A percentile compares a stretch with the other conserved stretches of the same genome.
These are phyloP conservation scores for Stropharia rugosoannulata DNA, from an alignment of 768 basidiomycete genomes.

Conservation along the genomic window DNA sequence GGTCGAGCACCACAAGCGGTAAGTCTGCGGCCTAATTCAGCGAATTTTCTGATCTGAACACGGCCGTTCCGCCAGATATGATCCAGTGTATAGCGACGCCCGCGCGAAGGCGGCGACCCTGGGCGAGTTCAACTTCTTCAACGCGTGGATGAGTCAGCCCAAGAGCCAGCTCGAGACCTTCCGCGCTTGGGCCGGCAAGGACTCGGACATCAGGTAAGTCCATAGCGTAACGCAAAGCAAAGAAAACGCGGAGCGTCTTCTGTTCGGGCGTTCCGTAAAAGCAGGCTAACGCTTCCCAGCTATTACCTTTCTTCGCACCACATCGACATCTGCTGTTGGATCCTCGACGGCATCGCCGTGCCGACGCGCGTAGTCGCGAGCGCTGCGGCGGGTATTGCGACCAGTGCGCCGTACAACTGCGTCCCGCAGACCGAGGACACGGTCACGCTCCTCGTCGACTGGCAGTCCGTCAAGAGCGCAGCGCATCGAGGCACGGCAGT, in stretches of 20 bases:
- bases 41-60: not conserved
- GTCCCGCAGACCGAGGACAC: constrained; percentile 89
- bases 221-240: no score
- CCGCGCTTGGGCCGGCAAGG: constrained; percentile 93
- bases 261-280: not conserved
- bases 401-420: constrained; percentile 85
- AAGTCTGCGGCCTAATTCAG: constrained; percentile 11
- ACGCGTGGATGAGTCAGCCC: constrained; percentile 96
- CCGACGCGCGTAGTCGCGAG: constrained; percentile 89
- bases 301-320: constrained; percentile 97
- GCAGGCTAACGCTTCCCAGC: constrained; percentile 33
- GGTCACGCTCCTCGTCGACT: constrained; percentile 92
- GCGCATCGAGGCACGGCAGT: constrained; percentile 84
- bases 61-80: constrained; percentile 47
- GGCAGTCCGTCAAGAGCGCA: constrained; percentile 77
- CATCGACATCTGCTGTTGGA: constrained; percentile 88
- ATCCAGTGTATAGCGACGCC: constrained; percentile 93
- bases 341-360: constrained; percentile 70
- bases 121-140: constrained; percentile 95
- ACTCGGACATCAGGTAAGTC: constrained; percentile 82
- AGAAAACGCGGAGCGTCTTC: not conserved
- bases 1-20: constrained; percentile 95
- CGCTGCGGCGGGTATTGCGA: constrained; percentile 89
- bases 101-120: constrained; percentile 71
- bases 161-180: constrained; percentile 95